Evolutionary conservation across 1,284 basidiomycete genomes (phyloP), one percentile per base, ranked within the genome.

Genomic region (Bjerkandera adusta): DNA sequence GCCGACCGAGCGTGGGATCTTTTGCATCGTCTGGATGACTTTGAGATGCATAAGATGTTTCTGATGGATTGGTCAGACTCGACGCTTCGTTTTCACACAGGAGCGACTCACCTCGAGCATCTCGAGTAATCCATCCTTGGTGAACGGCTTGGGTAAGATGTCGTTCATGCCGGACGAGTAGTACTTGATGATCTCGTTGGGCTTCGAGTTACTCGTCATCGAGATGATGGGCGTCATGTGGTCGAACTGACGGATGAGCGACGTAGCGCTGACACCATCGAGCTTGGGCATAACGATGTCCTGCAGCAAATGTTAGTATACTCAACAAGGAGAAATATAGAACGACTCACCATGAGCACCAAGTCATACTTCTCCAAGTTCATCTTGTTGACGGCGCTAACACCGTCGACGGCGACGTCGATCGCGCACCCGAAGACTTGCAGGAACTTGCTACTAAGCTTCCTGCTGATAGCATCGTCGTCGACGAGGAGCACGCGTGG

Each of bases 141-240:
- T 96, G 68, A 98, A 98, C 1, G 95, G 95, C 66, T 98, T 98
- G 6, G 94, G 89, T n/a, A 97, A 71, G 48, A 97, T 89, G 67
- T 97, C 95, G 66, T 96, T 97, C 95, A 97, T 97, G 18, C 92
- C 88, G 34, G 83, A 83, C 7, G 85, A 86, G 68, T 91, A 92
- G 64, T 95, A 96, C n/a, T 85, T 91, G 77, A 93, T 83, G 55
- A 96, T 84, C 61, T 96, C 91, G 59, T 84, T 84, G 16, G 94
- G 93, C 56, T 90, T 89, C 43, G 89, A 92, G 65, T 96, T 97
- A 61, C 85, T 88, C 45, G 93, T 97, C 93, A 97, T 97, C 12
- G 90, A 94, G 59, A 97, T 97, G 65, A 97, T 97, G 2, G 95
- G 95, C 38, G 95, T 98, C 72, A 84, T 85, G 49, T 84, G 83